Evolutionary conservation across 768 basidiomycete species (phyloP).

Genomic region (Mycena galericulata): DNA sequence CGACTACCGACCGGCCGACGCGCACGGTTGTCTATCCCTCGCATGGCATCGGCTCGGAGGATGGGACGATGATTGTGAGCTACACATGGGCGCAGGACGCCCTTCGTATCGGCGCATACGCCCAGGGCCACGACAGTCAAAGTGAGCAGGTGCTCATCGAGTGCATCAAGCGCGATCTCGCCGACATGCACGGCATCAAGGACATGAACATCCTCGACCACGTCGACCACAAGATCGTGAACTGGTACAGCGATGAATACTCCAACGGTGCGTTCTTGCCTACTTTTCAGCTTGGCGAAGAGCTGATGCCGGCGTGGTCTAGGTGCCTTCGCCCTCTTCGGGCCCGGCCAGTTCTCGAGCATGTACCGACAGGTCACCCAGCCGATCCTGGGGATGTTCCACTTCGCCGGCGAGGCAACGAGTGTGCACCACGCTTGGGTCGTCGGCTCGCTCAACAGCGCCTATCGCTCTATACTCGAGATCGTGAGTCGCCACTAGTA

Average conservation of each 20-base stretch:
- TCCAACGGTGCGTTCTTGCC: conserved; percentile 27
- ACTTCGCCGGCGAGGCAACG: conserved; percentile 54
- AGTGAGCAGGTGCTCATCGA: conserved; percentile 43
- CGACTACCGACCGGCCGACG: conserved; percentile 47
- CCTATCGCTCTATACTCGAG: conserved; percentile 17
- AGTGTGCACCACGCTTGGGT: conserved; percentile 46
- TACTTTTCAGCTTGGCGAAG: background rate
- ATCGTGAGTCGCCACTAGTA: conserved; percentile 10
- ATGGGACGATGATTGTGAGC: conserved; percentile 37
- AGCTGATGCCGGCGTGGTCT: conserved; percentile 6
- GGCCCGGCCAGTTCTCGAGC: conserved; percentile 49
- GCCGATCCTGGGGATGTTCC: conserved; percentile 33
- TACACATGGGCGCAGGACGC: conserved; percentile 47
- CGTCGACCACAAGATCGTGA: conserved; percentile 38
- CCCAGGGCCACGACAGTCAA: conserved; percentile 36
- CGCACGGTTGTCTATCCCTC: conserved; percentile 54
- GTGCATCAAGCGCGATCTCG: conserved; percentile 43
- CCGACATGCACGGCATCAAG: conserved; percentile 41
- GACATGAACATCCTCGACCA: conserved; percentile 33
- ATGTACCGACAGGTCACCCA: conserved; percentile 38
- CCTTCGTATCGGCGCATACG: conserved; percentile 39
- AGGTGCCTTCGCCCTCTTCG: conserved; percentile 51
- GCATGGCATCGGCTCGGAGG: conserved; percentile 42
- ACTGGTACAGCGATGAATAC: conserved; percentile 41
- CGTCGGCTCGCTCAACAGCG: conserved; percentile 18